These are phyloP conservation scores for Avena atlantica DNA, from an alignment of 176 grass and related monocot species.

Conservation along the genomic window DNA sequence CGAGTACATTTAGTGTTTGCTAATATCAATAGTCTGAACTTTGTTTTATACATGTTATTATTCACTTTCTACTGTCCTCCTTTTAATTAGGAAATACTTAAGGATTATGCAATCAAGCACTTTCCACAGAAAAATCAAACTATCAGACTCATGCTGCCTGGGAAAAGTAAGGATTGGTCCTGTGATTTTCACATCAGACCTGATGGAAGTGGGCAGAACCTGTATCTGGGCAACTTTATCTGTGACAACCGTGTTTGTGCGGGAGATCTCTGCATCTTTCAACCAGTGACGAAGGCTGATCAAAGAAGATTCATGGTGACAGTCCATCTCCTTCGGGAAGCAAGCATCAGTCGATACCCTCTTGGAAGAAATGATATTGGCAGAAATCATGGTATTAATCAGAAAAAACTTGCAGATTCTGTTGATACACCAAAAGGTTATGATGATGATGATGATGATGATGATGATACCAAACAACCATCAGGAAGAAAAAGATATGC, in stretches of 20 bases:
- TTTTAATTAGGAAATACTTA: conserved; percentile 3
- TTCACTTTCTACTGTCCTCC: background rate
- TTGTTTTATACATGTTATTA: background rate
- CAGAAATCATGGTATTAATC: background rate
- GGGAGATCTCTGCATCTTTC: conserved; percentile 25
- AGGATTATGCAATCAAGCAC: background rate
- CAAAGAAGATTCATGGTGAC: background rate
- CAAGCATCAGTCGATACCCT: background rate
- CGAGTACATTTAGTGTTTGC: background rate
- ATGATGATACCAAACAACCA: background rate
- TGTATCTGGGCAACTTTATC: conserved; percentile 9
- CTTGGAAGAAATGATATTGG: background rate
- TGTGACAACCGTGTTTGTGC: background rate
- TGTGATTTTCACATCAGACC: background rate
- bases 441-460: too few species aligned
- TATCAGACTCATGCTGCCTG: background rate
- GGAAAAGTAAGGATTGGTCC: conserved; percentile 1
- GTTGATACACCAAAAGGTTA: background rate
- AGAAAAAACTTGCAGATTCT: background rate
- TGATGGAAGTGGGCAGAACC: background rate
- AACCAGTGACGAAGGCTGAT: conserved; percentile 5
- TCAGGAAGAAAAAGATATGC: conserved; percentile 9
- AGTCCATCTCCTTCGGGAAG: background rate
- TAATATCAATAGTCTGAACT: background rate
- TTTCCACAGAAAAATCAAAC: background rate